Evolutionary conservation across 352 stramenopile species (phyloP).

Genomic region (Phytophthora parvispora): DNA sequence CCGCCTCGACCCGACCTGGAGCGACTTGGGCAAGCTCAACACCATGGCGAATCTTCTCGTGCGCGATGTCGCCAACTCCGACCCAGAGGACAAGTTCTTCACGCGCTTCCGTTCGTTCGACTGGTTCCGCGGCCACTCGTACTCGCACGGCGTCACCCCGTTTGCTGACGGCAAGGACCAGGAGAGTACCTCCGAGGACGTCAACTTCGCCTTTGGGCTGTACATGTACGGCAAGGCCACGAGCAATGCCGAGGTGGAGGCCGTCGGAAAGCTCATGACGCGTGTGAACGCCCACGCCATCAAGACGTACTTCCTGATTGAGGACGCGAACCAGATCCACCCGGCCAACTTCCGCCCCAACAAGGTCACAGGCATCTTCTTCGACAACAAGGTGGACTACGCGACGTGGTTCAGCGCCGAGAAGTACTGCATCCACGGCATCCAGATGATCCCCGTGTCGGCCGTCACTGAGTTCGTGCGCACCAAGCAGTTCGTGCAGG

Average conservation of each 20-base stretch:
- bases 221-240: slow-evolving; percentile 66
- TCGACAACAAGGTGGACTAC: slow-evolving; percentile 86
- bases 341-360: slow-evolving; percentile 61
- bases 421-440: slow-evolving; percentile 84
- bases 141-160: slow-evolving; percentile 73
- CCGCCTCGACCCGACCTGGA: slow-evolving; percentile 53
- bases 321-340: slow-evolving; percentile 56
- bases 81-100: slow-evolving; percentile 53
- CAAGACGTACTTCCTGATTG: slow-evolving; percentile 75
- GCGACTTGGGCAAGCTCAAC: slow-evolving; percentile 48
- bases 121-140: slow-evolving; percentile 78
- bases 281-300: slow-evolving; percentile 59
- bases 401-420: slow-evolving; percentile 81
- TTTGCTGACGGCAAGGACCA: slow-evolving; percentile 77
- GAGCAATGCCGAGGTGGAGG: slow-evolving; percentile 35
- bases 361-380: slow-evolving; percentile 82
- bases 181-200: slow-evolving; percentile 74
- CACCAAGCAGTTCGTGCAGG: slow-evolving; percentile 56
- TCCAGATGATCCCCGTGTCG: slow-evolving; percentile 85
- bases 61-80: slow-evolving; percentile 68
- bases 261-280: slow-evolving; percentile 59
- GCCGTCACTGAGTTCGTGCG: slow-evolving; percentile 70
- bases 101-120: slow-evolving; percentile 69
- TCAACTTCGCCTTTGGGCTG: slow-evolving; percentile 72
- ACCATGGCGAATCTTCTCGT: slow-evolving; percentile 47